These are phyloP conservation scores for Simplicillium sp. DNA, from an alignment of 2,329 filamentous ascomycete species.

Conservation along the genomic window DNA sequence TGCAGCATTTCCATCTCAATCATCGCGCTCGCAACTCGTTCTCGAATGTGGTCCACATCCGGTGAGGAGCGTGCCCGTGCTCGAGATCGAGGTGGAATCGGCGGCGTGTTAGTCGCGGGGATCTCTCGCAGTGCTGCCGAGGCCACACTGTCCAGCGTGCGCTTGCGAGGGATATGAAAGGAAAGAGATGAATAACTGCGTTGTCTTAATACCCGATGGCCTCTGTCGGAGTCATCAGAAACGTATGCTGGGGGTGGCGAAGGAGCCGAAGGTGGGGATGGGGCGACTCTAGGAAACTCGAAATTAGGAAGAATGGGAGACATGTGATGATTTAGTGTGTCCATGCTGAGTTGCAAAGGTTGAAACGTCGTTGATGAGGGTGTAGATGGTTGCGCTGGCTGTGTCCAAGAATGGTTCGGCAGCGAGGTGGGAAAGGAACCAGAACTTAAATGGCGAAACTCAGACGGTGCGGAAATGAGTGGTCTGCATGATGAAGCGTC, in stretches of 20 bases:
- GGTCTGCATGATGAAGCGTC: slow-evolving; percentile 38
- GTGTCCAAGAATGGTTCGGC: neutral
- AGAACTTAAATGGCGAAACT: slow-evolving; percentile 50
- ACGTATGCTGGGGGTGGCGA: slow-evolving; percentile 27
- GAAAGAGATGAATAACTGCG: slow-evolving; percentile 43
- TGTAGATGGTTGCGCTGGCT: slow-evolving; percentile 7
- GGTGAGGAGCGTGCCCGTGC: slow-evolving; percentile 34
- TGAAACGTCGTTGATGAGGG: slow-evolving; percentile 27
- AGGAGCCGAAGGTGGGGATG: slow-evolving; percentile 29
- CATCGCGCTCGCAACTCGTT: slow-evolving; percentile 46
- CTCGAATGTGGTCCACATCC: slow-evolving; percentile 40
- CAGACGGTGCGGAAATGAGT: slow-evolving; percentile 47
- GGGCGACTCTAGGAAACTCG: slow-evolving; percentile 25
- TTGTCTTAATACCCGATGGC: slow-evolving; percentile 22
- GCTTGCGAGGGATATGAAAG: slow-evolving; percentile 44
- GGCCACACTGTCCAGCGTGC: no score
- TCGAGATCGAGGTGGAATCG: slow-evolving; percentile 22
- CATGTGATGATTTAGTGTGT: slow-evolving; percentile 28
- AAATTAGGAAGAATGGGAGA: slow-evolving; percentile 49
- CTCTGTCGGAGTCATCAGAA: slow-evolving; percentile 22
- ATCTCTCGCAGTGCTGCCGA: slow-evolving; percentile 10
- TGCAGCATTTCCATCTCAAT: slow-evolving; percentile 49
- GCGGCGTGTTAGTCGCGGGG: neutral
- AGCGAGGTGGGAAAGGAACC: slow-evolving; percentile 21
- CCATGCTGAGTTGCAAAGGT: slow-evolving; percentile 49